Conservation (phyloP, 345 rosid genomes). For the Lepidium africanum region DNA sequence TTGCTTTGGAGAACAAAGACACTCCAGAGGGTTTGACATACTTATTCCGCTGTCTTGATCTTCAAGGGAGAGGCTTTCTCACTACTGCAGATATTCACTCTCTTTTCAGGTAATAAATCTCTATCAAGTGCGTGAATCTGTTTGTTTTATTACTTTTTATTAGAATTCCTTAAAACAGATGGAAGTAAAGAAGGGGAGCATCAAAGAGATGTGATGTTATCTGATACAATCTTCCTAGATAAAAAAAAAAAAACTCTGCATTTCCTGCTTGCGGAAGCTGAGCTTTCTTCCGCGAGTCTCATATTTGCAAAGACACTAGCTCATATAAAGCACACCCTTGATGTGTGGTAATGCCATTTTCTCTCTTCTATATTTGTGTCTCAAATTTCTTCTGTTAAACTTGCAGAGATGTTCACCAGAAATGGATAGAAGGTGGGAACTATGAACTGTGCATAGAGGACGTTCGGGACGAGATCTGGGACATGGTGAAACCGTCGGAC, state of each 20-base stretch:
- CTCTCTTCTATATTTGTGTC: not conserved
- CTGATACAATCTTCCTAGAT: conserved; percentile 96
- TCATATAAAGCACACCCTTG: not conserved
- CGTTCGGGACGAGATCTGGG: conserved; percentile 98
- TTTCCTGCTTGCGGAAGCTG: conserved; percentile 72
- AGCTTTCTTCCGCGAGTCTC: conserved; percentile 71
- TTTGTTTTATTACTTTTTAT: not conserved
- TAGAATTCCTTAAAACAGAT: not conserved
- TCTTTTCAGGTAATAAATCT: conserved; percentile 72
- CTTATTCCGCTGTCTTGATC: conserved; percentile 90
- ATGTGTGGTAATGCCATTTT: not conserved
- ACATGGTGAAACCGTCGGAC: conserved; percentile 96
- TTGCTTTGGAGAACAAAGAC: conserved; percentile 96
- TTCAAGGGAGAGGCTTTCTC: conserved; percentile 81
- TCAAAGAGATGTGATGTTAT: conserved; percentile 67
- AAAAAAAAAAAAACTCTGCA: conserved; percentile 37
- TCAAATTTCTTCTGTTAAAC: not conserved
- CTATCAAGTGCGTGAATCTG: not conserved
- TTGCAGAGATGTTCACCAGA: conserved; percentile 92
- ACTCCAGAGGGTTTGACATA: conserved; percentile 94
- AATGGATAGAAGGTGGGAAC: conserved; percentile 99
- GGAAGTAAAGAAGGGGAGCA: conserved; percentile 98
- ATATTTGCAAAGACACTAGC: conserved; percentile 44
- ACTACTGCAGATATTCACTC: conserved; percentile 96
- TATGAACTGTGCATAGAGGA: conserved; percentile 94